Percentiles rank a stretch among this genome's conserved stretches.
phyloP scores from a whole-genome alignment of 495 filamentous ascomycete genomes.

The Diplogelasinospora grovesii region DNA sequence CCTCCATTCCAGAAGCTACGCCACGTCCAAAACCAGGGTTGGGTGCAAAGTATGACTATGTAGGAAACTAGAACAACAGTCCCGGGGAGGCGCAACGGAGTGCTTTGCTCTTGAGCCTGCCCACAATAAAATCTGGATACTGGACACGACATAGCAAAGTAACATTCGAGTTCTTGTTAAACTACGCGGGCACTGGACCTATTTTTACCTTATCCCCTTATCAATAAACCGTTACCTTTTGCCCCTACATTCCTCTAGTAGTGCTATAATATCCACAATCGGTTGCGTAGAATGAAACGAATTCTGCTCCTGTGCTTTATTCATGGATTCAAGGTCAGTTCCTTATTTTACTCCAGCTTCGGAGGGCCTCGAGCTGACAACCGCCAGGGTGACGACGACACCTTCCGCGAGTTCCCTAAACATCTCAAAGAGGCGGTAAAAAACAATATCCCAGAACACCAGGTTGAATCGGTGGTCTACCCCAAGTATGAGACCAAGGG shows the following conservation, averaged over 20 bases:
- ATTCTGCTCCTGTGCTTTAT: constrained; percentile 84
- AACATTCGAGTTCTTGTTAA: too few relatives aligned
- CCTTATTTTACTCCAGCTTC: not conserved
- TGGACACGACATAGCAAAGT: not conserved
- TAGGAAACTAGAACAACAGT: too few relatives aligned
- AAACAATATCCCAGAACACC: constrained; percentile 63
- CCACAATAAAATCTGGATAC: not conserved
- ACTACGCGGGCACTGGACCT: too few relatives aligned
- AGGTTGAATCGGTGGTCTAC: constrained; percentile 66
- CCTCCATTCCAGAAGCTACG: not conserved
- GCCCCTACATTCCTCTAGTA: not conserved
- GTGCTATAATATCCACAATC: not conserved
- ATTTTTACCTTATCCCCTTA: not conserved
- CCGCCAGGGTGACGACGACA: constrained; percentile 74
- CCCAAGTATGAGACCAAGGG: constrained; percentile 90
- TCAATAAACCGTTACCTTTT: not conserved
- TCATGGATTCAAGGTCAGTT: constrained; percentile 83
- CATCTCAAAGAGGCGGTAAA: constrained; percentile 62
- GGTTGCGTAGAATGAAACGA: constrained; percentile 45
- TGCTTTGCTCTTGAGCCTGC: too few relatives aligned
- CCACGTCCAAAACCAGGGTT: not conserved
- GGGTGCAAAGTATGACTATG: not conserved
- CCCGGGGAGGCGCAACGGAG: too few relatives aligned
- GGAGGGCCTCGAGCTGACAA: not conserved
- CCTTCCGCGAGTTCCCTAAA: constrained; percentile 70